These are phyloP conservation scores for Phycomyces nitens DNA, from an alignment of 192 early-diverging fungal species.

Conservation along the genomic window DNA sequence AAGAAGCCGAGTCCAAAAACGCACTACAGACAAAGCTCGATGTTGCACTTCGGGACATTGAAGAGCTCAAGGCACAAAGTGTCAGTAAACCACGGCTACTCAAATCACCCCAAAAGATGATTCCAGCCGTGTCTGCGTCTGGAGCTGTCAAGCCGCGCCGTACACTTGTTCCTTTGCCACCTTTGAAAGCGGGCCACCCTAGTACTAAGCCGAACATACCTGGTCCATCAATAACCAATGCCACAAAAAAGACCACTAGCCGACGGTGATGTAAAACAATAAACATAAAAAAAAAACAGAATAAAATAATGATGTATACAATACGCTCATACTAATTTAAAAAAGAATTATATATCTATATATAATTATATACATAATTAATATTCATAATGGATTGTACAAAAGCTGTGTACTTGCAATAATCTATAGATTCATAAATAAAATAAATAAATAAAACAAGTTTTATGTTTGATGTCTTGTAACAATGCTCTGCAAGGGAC, in stretches of 20 bases:
- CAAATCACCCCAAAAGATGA: neutral
- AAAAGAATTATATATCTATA: too few relatives aligned
- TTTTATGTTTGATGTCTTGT: too few relatives aligned
- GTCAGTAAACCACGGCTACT: neutral
- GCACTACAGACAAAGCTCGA: slow-evolving; percentile 14
- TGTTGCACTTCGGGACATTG: slow-evolving; percentile 12
- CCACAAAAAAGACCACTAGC: neutral
- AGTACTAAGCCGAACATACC: neutral
- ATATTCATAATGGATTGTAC: too few relatives aligned
- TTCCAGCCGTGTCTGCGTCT: neutral
- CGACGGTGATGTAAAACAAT: too few relatives aligned
- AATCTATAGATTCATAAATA: too few relatives aligned
- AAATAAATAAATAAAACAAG: too few relatives aligned
- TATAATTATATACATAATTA: too few relatives aligned
- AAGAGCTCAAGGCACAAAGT: neutral
- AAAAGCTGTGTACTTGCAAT: too few relatives aligned
- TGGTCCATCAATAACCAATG: neutral
- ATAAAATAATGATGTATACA: too few relatives aligned
- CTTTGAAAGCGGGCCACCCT: neutral
- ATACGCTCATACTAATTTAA: too few relatives aligned
- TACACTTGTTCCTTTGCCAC: slow-evolving; percentile 4
- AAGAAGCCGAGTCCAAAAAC: slow-evolving; percentile 21
- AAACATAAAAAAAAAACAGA: too few relatives aligned
- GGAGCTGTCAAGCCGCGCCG: neutral
- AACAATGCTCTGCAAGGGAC: too few relatives aligned